These are phyloP conservation scores for Plasmodium coatneyi DNA, from an alignment of 169 alveolate genomes.

Conservation along the genomic window DNA sequence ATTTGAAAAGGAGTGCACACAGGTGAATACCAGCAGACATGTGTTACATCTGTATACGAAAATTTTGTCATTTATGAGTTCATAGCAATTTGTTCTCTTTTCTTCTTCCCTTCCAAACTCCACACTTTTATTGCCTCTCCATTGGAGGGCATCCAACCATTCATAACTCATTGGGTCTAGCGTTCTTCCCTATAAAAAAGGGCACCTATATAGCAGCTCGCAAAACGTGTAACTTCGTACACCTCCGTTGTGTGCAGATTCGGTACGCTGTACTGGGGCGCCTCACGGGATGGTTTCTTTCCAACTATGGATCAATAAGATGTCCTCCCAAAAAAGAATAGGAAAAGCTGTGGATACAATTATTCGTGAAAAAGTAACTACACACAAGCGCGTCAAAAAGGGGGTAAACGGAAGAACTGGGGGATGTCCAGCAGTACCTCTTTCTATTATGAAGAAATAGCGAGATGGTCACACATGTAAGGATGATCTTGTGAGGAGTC, in stretches of 20 bases:
- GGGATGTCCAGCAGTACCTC: not conserved
- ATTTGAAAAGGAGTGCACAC: slow-evolving; percentile 43
- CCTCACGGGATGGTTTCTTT: not conserved
- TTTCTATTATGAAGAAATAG: not conserved
- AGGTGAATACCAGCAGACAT: slow-evolving; percentile 58
- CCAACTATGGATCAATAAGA: not conserved
- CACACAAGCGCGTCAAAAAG: not conserved
- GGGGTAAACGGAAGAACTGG: not conserved
- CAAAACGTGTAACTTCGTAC: not conserved
- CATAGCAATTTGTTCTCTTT: not conserved
- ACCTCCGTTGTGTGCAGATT: not conserved
- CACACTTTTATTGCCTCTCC: not conserved
- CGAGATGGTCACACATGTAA: not conserved
- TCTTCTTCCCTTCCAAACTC: slow-evolving; percentile 6
- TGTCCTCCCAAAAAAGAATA: not conserved
- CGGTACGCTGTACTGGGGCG: not conserved
- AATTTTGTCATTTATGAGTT: slow-evolving; percentile 32
- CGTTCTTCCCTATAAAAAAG: not conserved
- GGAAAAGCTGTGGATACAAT: not conserved
- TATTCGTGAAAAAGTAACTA: not conserved
- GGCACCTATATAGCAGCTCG: not conserved
- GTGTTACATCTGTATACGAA: slow-evolving; percentile 49
- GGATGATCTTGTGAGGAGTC: not conserved
- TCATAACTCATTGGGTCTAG: not conserved
- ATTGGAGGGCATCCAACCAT: not conserved